phyloP scores from a whole-genome alignment of 768 basidiomycete genomes.

The Mycena capillaripes region DNA sequence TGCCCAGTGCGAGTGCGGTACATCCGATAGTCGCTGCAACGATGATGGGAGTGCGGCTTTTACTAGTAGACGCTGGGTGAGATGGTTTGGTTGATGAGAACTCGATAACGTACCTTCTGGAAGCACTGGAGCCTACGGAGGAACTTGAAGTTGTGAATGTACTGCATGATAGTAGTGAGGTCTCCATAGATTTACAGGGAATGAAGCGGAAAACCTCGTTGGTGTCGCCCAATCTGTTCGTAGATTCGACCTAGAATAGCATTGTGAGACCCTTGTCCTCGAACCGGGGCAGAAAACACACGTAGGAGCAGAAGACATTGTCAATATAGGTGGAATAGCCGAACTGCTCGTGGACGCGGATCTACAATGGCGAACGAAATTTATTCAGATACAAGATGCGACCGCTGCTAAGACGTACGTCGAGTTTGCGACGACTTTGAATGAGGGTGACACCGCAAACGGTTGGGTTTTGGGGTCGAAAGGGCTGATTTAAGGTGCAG shows the following conservation, averaged over 20 bases:
- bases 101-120: not conserved
- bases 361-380: too few relatives aligned
- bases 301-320: too few relatives aligned
- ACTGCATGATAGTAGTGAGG: constrained; percentile 11
- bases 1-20: constrained; percentile 6
- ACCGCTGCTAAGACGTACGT: constrained; percentile 1
- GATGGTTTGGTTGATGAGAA: not conserved
- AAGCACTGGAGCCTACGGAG: not conserved
- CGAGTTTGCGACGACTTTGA: constrained; percentile 18
- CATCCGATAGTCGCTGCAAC: not conserved
- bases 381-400: too few relatives aligned
- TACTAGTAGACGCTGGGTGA: not conserved
- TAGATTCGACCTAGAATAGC: too few relatives aligned
- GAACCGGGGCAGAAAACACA: too few relatives aligned
- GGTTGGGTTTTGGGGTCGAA: constrained; percentile 11
- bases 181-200: not conserved
- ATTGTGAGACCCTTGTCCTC: too few relatives aligned
- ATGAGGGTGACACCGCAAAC: constrained; percentile 15
- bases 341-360: too few relatives aligned
- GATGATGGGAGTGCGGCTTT: not conserved
- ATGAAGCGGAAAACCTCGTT: too few relatives aligned
- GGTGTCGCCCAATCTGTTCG: too few relatives aligned
- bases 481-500: constrained; percentile 9
- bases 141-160: not conserved
- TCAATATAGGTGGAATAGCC: too few relatives aligned